These are phyloP conservation scores for Tulasnella sp. DNA, from an alignment of 768 basidiomycete species.

Conservation along the genomic window DNA sequence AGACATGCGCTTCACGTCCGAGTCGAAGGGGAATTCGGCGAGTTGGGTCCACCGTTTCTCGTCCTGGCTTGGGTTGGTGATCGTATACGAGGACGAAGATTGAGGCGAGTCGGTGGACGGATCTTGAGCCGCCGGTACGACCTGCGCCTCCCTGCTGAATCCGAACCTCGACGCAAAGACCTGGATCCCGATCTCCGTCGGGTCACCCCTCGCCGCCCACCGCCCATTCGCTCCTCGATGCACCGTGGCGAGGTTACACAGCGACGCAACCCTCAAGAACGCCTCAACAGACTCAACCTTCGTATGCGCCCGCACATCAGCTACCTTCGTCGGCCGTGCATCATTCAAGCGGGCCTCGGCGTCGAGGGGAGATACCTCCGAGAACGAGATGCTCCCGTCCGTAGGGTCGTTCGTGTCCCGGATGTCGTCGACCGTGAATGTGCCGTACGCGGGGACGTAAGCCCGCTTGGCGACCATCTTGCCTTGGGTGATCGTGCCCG, in stretches of 20 bases:
- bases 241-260: constrained; percentile 33
- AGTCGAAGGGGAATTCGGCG: constrained; percentile 33
- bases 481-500: constrained; percentile 40
- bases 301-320: constrained; percentile 3
- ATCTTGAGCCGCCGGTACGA: too few species aligned
- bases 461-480: constrained; percentile 34
- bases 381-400: constrained; percentile 15
- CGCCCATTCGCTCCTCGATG: constrained; percentile 22
- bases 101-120: too few species aligned
- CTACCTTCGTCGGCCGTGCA: constrained; percentile 15
- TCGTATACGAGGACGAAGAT: too few species aligned
- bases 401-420: constrained; percentile 20
- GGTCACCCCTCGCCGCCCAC: constrained; percentile 33
- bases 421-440: constrained; percentile 20
- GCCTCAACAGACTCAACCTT: constrained; percentile 18
- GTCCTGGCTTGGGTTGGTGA: too few species aligned
- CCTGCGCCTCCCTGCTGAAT: too few species aligned
- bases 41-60: neutral
- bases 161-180: constrained; percentile 20
- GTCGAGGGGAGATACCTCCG: neutral
- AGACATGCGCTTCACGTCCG: constrained; percentile 33
- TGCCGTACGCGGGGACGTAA: constrained; percentile 27
- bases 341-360: neutral
- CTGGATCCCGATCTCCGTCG: constrained; percentile 33
- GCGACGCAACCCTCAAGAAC: constrained; percentile 27